Percentiles rank a stretch among this genome's conserved stretches.
phyloP scores from a whole-genome alignment of 805 yeast species.

The Metschnikowia henanensis region DNA sequence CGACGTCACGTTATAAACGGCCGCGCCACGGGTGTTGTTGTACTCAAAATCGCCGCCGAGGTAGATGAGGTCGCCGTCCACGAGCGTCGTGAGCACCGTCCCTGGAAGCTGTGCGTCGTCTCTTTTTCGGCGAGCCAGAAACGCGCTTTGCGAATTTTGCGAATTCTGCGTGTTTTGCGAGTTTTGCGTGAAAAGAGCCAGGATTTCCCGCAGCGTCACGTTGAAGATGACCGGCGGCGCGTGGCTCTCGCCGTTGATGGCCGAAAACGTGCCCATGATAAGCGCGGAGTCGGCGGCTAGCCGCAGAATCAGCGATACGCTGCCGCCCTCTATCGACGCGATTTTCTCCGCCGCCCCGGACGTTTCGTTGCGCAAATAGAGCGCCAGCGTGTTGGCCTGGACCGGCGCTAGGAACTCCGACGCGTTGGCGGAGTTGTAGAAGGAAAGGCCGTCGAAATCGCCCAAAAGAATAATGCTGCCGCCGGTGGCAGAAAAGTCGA shows the following conservation, averaged over 20 bases:
- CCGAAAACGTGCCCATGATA: slow-evolving; percentile 37
- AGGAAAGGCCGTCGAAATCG: slow-evolving; percentile 18
- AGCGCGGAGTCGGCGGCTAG: slow-evolving; percentile 30
- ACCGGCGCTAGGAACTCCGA: slow-evolving; percentile 16
- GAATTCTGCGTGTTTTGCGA: too few relatives aligned
- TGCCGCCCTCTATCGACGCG: slow-evolving; percentile 34
- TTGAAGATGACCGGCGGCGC: slow-evolving; percentile 38
- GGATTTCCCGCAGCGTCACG: slow-evolving; percentile 24
- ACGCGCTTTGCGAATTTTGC: too few relatives aligned
- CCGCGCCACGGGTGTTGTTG: slow-evolving; percentile 55
- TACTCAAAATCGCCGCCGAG: slow-evolving; percentile 78
- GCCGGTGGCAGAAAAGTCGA: slow-evolving; percentile 18
- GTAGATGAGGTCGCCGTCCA: slow-evolving; percentile 51
- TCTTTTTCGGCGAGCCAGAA: too few relatives aligned
- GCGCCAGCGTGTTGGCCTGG: slow-evolving; percentile 9
- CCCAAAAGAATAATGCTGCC: slow-evolving; percentile 19
- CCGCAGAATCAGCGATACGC: slow-evolving; percentile 27
- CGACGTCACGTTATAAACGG: slow-evolving; percentile 56
- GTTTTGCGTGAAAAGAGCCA: slow-evolving; percentile 20
- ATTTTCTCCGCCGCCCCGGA: slow-evolving; percentile 13
- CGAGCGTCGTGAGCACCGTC: slow-evolving; percentile 35
- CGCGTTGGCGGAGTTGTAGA: slow-evolving; percentile 17
- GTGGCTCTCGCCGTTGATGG: slow-evolving; percentile 27
- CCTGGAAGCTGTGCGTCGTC: slow-evolving; percentile 26
- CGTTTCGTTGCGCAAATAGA: slow-evolving; percentile 18